Percentiles rank a stretch among this genome's conserved stretches.
These are phyloP conservation scores for Scutellospora calospora DNA, from an alignment of 371 early-diverging fungal species.

Conservation along the genomic window DNA sequence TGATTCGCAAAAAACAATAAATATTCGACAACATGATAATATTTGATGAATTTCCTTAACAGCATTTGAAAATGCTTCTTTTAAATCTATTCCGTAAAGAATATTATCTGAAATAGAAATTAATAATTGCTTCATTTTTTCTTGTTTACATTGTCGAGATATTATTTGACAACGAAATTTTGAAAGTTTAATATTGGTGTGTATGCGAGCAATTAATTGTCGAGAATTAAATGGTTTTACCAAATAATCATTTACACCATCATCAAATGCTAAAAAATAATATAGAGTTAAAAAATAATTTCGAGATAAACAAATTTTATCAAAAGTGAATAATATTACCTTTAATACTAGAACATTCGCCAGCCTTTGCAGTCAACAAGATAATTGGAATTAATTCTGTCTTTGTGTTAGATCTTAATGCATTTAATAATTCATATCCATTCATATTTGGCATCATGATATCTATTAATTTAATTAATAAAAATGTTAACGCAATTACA, in stretches of 20 bases:
- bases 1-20: constrained; percentile 43
- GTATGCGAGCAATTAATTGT: constrained; percentile 60
- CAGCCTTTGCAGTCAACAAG: constrained; percentile 58
- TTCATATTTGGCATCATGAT: too few relatives aligned
- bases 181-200: constrained; percentile 54
- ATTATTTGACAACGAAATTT: constrained; percentile 53
- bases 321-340: not conserved
- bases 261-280: constrained; percentile 50
- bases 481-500: too few relatives aligned
- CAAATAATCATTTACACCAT: constrained; percentile 58
- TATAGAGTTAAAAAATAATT: too few relatives aligned
- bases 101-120: constrained; percentile 53
- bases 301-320: too few relatives aligned
- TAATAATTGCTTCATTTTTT: constrained; percentile 53
- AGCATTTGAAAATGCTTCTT: constrained; percentile 50
- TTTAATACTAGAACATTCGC: constrained; percentile 57
- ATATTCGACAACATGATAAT: constrained; percentile 56
- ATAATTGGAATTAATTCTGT: constrained; percentile 58
- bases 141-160: constrained; percentile 49
- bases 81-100: constrained; percentile 49
- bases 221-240: constrained; percentile 60
- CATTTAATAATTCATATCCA: too few relatives aligned
- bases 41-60: constrained; percentile 48
- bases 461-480: too few relatives aligned
- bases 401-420: constrained; percentile 47